Conservation (phyloP, 352 stramenopile species). For the Pythium vanterpoolii region DNA sequence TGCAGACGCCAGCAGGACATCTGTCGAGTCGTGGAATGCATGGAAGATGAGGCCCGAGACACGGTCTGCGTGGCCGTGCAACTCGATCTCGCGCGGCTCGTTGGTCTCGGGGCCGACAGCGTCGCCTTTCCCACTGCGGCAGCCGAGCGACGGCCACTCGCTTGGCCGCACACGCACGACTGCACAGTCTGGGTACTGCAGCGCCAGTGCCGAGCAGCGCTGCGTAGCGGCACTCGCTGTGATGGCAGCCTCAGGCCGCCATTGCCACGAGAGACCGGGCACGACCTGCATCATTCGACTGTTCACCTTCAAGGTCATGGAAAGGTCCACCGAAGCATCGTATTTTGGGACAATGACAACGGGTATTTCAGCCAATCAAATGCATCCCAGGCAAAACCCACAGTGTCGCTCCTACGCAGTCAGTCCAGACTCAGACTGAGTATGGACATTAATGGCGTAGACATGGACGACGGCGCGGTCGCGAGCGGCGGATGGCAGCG, state of each 20-base stretch:
- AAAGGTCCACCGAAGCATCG: background rate
- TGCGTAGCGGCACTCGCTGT: conserved; percentile 18
- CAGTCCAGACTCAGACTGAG: background rate
- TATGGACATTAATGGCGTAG: conserved; percentile 24
- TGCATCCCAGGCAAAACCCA: background rate
- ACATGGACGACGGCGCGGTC: conserved; percentile 14
- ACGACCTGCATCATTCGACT: background rate
- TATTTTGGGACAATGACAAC: background rate
- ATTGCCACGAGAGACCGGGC: conserved; percentile 26
- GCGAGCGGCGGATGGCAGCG: conserved; percentile 1
- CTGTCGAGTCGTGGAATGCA: conserved; percentile 22
- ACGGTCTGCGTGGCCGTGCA: conserved; percentile 46
- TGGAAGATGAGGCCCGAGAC: conserved; percentile 36
- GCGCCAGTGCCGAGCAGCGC: conserved; percentile 26
- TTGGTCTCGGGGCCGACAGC: conserved; percentile 10
- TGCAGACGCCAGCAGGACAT: conserved; percentile 46
- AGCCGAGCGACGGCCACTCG: conserved; percentile 16
- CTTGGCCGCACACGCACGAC: conserved; percentile 43
- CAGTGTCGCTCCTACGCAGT: background rate
- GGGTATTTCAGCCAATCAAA: conserved; percentile 10
- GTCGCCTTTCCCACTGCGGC: conserved; percentile 19
- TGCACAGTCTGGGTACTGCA: conserved; percentile 45
- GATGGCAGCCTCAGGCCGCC: conserved; percentile 10
- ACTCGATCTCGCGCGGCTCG: conserved; percentile 35
- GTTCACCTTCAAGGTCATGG: background rate